Conservation (phyloP, 495 filamentous ascomycete genomes). For the Aspergillus affinis region DNA sequence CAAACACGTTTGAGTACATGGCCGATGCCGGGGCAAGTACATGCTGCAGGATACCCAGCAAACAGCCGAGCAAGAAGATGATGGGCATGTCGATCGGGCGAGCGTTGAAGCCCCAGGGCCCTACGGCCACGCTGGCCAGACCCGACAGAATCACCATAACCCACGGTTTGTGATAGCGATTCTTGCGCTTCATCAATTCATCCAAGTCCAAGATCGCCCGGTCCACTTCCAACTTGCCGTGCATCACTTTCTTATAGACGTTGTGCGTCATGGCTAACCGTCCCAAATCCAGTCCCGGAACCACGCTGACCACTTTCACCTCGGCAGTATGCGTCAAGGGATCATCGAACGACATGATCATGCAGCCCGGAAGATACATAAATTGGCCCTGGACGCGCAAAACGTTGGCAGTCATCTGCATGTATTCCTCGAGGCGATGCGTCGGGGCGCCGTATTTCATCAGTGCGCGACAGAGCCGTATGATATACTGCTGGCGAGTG, state of each 20-base stretch:
- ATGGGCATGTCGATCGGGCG: constrained; percentile 83
- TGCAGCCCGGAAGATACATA: constrained; percentile 85
- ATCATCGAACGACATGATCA: constrained; percentile 94
- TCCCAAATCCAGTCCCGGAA: constrained; percentile 77
- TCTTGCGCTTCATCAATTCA: constrained; percentile 54
- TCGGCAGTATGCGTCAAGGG: constrained; percentile 81
- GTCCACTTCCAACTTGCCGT: constrained; percentile 76
- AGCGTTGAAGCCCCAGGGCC: constrained; percentile 83
- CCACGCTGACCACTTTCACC: constrained; percentile 75
- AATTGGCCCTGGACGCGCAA: constrained; percentile 87
- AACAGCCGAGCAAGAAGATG: constrained; percentile 76
- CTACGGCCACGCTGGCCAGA: constrained; percentile 72
- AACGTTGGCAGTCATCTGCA: constrained; percentile 82
- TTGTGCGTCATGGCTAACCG: constrained; percentile 79
- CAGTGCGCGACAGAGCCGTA: constrained; percentile 80
- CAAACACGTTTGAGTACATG: constrained; percentile 77
- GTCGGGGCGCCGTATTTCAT: constrained; percentile 81
- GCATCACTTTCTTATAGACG: constrained; percentile 89
- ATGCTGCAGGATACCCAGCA: constrained; percentile 78
- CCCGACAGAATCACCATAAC: constrained; percentile 72
- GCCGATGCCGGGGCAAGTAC: constrained; percentile 74
- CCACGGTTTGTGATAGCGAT: constrained; percentile 57
- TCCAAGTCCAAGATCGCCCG: constrained; percentile 70
- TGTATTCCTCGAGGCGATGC: constrained; percentile 75
- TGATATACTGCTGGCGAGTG: constrained; percentile 75